Evolutionary conservation across 352 stramenopile species (phyloP), one percentile per base, ranked within the genome.

Genomic region (Phytophthora pini): DNA sequence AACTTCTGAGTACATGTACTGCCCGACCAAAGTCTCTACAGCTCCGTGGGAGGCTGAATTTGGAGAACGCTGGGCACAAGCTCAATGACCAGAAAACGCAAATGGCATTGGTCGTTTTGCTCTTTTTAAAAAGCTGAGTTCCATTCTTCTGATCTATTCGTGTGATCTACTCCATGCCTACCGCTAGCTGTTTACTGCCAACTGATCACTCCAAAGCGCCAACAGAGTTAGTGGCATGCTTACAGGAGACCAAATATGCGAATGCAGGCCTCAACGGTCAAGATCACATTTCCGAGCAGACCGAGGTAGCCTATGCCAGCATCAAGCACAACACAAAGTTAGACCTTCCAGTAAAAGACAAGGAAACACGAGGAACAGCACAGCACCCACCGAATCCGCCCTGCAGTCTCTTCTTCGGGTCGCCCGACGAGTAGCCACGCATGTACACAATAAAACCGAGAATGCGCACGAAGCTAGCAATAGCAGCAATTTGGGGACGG

Each of bases 361-460:
- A 34, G 34, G 40, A 15, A 40, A 34, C 13, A 34, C 9, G n/a
- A 41, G 6, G 46, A 26, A 40, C 39, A 27, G 20, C 5, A 49
- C 31, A 20, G 8, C 13, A 72, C 72, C 46, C 61, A 91, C 84
- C 84, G 45, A 93, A 87, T 4, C 11, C n/a, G 27, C 82, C 85
- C 41, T 84, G 80, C 56, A 72, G 41, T 44, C 85, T 75, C 74
- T 91, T 92, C 49, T 72, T 66, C 10, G 83, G 83, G 47, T 91
- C 79, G 3, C 85, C 85, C 15, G 72, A 77, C 31, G 76, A 67
- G 63, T 93, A 93, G 3, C 82, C 81, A 17, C 74, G 61, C 47
- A 93, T 78, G 68, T 93, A 93, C 27, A 63, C 45, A 29, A 92
- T 70, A 66, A 93, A 92, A 32, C 76, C 77, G 12, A 84, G 31